These are phyloP conservation scores for Neonectria magnoliae DNA, from an alignment of 2,329 filamentous ascomycete species.

Conservation along the genomic window DNA sequence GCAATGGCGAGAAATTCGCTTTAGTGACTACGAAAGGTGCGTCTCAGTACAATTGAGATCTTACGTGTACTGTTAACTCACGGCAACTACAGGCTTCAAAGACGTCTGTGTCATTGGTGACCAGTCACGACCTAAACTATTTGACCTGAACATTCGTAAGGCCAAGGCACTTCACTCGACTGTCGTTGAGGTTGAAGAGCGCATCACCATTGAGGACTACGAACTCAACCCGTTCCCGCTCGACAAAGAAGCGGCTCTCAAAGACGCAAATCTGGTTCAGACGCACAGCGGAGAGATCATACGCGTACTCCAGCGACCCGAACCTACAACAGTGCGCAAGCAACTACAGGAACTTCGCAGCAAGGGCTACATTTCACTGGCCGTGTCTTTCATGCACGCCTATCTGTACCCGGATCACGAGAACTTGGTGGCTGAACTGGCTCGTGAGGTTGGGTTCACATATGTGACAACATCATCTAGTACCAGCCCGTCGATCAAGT, in stretches of 20 bases:
- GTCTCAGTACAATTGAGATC: background rate
- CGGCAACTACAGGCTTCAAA: slow-evolving; percentile 58
- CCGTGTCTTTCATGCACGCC: slow-evolving; percentile 86
- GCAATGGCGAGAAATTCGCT: slow-evolving; percentile 76
- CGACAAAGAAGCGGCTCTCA: slow-evolving; percentile 56
- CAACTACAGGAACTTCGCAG: slow-evolving; percentile 69
- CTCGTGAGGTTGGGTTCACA: slow-evolving; percentile 77
- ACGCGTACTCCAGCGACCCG: slow-evolving; percentile 66
- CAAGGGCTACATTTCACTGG: slow-evolving; percentile 78
- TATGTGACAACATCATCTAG: slow-evolving; percentile 74
- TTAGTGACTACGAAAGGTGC: slow-evolving; percentile 70
- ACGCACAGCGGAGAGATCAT: slow-evolving; percentile 74
- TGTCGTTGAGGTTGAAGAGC: slow-evolving; percentile 76
- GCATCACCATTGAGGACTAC: slow-evolving; percentile 78
- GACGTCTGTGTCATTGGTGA: slow-evolving; percentile 80
- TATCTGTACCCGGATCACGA: slow-evolving; percentile 90
- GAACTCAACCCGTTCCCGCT: slow-evolving; percentile 69
- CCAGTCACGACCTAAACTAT: slow-evolving; percentile 76
- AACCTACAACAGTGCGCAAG: slow-evolving; percentile 58
- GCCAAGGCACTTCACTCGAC: slow-evolving; percentile 73
- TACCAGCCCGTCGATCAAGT: slow-evolving; percentile 77
- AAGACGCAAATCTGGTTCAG: slow-evolving; percentile 39
- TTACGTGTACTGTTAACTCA: background rate
- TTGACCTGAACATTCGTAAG: slow-evolving; percentile 74
- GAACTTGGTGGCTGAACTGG: slow-evolving; percentile 75